A percentile compares a stretch with the other conserved stretches of the same genome.
phyloP scores from a whole-genome alignment of 1,284 basidiomycete species.

The Sphagnurus paluster region DNA sequence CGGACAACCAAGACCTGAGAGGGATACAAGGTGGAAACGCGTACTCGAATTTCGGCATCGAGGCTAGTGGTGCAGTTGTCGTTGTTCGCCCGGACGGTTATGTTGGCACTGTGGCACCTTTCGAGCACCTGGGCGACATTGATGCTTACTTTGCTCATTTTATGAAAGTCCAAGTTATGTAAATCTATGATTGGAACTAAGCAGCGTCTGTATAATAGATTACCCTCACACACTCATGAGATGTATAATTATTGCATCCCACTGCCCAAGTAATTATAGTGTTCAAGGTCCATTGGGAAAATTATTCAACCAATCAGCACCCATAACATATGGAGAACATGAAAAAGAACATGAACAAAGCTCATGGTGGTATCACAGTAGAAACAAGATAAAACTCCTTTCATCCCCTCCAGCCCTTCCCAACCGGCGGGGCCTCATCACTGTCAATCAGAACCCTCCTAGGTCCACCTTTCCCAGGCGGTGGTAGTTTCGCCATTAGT shows the following conservation, averaged over 20 bases:
- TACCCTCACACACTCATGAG: too few species aligned
- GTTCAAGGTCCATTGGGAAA: too few species aligned
- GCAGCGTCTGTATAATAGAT: too few species aligned
- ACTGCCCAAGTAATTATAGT: too few species aligned
- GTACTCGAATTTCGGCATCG: slow-evolving; percentile 60
- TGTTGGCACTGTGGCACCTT: slow-evolving; percentile 43
- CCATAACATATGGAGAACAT: neutral
- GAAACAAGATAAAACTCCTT: neutral
- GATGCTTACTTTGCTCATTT: slow-evolving; percentile 21
- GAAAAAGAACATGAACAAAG: neutral
- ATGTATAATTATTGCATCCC: too few species aligned
- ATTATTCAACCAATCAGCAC: too few species aligned
- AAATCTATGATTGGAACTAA: neutral
- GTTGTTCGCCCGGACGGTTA: slow-evolving; percentile 77
- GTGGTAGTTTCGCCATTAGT: slow-evolving; percentile 25
- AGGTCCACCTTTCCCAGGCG: slow-evolving; percentile 41
- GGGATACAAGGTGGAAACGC: slow-evolving; percentile 42
- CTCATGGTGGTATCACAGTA: neutral
- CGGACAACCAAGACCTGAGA: slow-evolving; percentile 44
- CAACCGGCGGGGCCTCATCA: slow-evolving; percentile 50
- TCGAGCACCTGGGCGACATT: slow-evolving; percentile 17
- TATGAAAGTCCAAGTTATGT: slow-evolving; percentile 2
- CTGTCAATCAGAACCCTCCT: slow-evolving; percentile 60
- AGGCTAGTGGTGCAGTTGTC: slow-evolving; percentile 56
- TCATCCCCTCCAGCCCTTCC: slow-evolving; percentile 33